Base-by-base conservation (phyloP, 2,329 filamentous ascomycete genomes). In the Capronia coronata region DNA sequence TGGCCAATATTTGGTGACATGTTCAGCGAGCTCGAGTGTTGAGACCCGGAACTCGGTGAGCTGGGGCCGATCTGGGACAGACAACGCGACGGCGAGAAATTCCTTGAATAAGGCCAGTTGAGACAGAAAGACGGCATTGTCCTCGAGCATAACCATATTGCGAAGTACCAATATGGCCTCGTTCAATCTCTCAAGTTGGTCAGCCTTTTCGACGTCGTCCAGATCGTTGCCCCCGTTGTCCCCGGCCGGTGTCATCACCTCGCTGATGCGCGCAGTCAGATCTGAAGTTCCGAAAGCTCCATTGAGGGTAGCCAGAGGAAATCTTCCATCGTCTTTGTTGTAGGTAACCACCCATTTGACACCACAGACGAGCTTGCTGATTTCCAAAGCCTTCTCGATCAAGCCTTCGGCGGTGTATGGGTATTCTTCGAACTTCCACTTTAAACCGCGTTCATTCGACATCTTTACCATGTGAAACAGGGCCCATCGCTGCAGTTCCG, bases 381-480 rank as follows among this genome's bases (percentile, higher is more conserved):
- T 77, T 55, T 90, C 81, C 43, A 96, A 73, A 1, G 86, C 83
- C 63, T 94, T 94, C 54, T 89, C 85, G 48, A 94, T 82, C 8
- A 98, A 76, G 2, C 87, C 86, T 67, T 97, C 93, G 0, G 88
- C 87, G 22, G 98, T 76, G 8, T 87, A 84, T 1, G 87, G 84
- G 60, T 96, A 97, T 3, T 87, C 86, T 60, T 94, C 89, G 59
- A 97, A 96, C 53, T 87, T 86, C 69, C 94, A 96, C 67, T 95
- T 95, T 65, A 97, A 93, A 39, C 91, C 91, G 37, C 90, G 80
- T 67, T 97, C 90, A 63, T 84, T 93, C 0, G 90, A 96, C 22
- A 97, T 96, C 65, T 95, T 94, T 52, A 97, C 89, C 2, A 97
- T 72, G 62, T 97, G 91, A 61, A 94, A 88, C 9, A 97, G 73